Evolutionary conservation across 2,329 filamentous ascomycete genomes (phyloP).

Genomic region (Helminthosporium solani): DNA sequence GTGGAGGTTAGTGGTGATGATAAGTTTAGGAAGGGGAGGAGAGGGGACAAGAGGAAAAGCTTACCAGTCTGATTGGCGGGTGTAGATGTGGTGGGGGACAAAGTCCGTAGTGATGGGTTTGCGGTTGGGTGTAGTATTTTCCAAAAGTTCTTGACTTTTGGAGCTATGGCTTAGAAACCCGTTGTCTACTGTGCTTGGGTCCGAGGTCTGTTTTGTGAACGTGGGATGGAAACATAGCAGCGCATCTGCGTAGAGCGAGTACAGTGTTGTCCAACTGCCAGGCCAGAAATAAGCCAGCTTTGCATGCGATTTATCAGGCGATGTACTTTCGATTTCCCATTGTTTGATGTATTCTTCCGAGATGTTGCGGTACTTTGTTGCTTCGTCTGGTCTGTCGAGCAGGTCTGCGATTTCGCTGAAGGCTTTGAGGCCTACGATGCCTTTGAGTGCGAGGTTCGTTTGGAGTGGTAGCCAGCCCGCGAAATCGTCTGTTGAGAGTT

Average conservation of each 20-base stretch:
- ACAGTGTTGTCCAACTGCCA: slow-evolving; percentile 80
- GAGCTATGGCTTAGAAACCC: slow-evolving; percentile 1
- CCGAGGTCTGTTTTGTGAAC: slow-evolving; percentile 38
- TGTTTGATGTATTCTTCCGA: slow-evolving; percentile 67
- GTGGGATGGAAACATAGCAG: slow-evolving; percentile 76
- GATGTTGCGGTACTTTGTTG: slow-evolving; percentile 62
- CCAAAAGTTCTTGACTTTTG: slow-evolving; percentile 22
- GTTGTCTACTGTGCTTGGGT: slow-evolving; percentile 7
- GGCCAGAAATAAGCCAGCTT: slow-evolving; percentile 80
- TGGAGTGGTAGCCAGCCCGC: slow-evolving; percentile 76
- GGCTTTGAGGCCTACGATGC: slow-evolving; percentile 77
- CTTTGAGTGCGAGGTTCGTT: slow-evolving; percentile 80
- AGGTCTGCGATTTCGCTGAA: slow-evolving; percentile 70
- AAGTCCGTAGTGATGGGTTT: slow-evolving; percentile 52
- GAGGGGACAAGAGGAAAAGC: background rate
- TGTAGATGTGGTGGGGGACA: slow-evolving; percentile 74
- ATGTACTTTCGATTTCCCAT: slow-evolving; percentile 72
- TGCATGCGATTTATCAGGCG: slow-evolving; percentile 67
- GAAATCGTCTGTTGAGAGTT: slow-evolving; percentile 83
- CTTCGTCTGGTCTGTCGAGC: slow-evolving; percentile 59
- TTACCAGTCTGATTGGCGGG: slow-evolving; percentile 71
- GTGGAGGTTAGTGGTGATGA: background rate
- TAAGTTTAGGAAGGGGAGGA: no score
- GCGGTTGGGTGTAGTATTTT: slow-evolving; percentile 17
- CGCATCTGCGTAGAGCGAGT: slow-evolving; percentile 80